These are phyloP conservation scores for Rhododendron ovatum DNA, from an alignment of 148 eudicot genomes.

Conservation along the genomic window DNA sequence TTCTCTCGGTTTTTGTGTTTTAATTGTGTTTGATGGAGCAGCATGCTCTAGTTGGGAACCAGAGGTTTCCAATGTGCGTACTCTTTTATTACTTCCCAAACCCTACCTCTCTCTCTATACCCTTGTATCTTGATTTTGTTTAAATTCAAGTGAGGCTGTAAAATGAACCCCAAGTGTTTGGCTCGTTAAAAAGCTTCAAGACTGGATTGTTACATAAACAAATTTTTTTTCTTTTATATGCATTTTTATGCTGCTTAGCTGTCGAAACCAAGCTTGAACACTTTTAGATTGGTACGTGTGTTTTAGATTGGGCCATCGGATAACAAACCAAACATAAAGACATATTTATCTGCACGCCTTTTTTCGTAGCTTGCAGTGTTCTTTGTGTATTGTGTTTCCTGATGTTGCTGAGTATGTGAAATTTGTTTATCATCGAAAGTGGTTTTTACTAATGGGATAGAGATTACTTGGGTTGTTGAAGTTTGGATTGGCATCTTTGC, in stretches of 20 bases:
- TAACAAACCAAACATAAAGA: background rate
- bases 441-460: background rate
- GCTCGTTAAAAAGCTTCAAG: background rate
- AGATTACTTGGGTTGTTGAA: background rate
- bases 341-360: background rate
- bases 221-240: too few relatives aligned
- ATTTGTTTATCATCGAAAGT: background rate
- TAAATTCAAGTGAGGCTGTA: background rate
- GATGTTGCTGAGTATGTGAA: background rate
- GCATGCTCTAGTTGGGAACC: background rate
- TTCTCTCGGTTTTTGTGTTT: background rate
- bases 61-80: background rate
- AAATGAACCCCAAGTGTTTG: background rate
- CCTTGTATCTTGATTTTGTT: background rate
- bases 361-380: background rate
- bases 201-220: background rate
- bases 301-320: background rate
- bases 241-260: background rate
- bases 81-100: background rate
- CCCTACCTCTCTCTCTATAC: background rate
- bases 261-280: background rate
- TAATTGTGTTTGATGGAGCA: background rate
- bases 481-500: background rate
- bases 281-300: background rate
- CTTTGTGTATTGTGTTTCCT: background rate